phyloP scores from a whole-genome alignment of 2,329 filamentous ascomycete genomes.

The Trichoderma endophyticum region DNA sequence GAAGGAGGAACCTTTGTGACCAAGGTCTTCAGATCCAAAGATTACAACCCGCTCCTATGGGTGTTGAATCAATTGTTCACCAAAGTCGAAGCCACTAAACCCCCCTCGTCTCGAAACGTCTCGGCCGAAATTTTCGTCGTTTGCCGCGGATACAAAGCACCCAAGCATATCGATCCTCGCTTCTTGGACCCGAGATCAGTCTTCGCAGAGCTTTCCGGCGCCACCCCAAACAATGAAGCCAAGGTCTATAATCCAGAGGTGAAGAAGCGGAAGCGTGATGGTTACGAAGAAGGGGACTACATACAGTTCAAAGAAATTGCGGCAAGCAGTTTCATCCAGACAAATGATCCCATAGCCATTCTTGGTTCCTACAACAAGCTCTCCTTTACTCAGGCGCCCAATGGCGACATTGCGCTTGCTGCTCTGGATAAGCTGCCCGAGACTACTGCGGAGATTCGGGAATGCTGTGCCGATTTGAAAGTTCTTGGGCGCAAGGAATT shows the following conservation, averaged over 20 bases:
- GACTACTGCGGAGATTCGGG: constrained; percentile 77
- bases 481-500: constrained; percentile 94
- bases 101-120: constrained; percentile 90
- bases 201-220: constrained; percentile 85
- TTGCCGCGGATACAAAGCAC: constrained; percentile 90
- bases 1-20: constrained; percentile 93
- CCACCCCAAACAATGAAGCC: constrained; percentile 90
- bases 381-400: constrained; percentile 73
- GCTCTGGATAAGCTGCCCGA: constrained; percentile 83
- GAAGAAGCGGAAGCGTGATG: constrained; percentile 96
- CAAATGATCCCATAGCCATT: constrained; percentile 87
- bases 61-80: constrained; percentile 95
- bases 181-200: constrained; percentile 87
- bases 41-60: constrained; percentile 95
- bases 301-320: constrained; percentile 86
- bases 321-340: constrained; percentile 92
- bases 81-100: constrained; percentile 96
- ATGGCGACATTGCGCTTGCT: constrained; percentile 81
- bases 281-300: constrained; percentile 95
- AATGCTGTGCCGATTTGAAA: constrained; percentile 79
- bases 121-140: constrained; percentile 99
- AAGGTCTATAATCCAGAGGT: constrained; percentile 97
- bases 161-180: constrained; percentile 86
- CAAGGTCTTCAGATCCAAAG: constrained; percentile 95
- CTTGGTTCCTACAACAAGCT: constrained; percentile 82